Percentiles rank a stretch among this genome's conserved stretches.
Conservation (phyloP, 2,329 filamentous ascomycete genomes). For the Colletotrichum shisoi region DNA sequence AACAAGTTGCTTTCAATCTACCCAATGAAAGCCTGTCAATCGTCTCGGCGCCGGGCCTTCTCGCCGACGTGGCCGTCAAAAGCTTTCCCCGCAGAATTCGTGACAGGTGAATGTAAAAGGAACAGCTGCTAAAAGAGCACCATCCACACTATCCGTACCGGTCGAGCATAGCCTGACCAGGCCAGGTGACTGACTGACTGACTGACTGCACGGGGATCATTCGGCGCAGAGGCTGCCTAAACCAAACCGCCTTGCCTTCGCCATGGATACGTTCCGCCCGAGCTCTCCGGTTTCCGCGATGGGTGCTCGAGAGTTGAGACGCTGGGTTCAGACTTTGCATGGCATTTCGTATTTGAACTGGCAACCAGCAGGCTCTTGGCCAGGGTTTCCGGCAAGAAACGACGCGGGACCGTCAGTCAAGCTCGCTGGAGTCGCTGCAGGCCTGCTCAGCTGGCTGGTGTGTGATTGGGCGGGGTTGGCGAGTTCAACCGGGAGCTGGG, state of each 20-base stretch:
- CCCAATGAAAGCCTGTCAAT: not conserved
- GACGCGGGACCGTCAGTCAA: slow-evolving; percentile 16
- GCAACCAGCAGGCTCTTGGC: slow-evolving; percentile 3
- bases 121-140: not conserved
- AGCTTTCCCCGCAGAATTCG: not conserved
- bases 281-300: slow-evolving; percentile 31
- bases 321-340: slow-evolving; percentile 5
- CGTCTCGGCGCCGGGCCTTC: not conserved
- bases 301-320: slow-evolving; percentile 4
- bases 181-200: too few relatives aligned
- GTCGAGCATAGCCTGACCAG: slow-evolving; percentile 4
- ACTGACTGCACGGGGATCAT: not conserved
- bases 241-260: not conserved
- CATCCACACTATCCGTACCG: slow-evolving; percentile 1
- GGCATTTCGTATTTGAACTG: slow-evolving; percentile 1
- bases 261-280: slow-evolving; percentile 11
- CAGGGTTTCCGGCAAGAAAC: slow-evolving; percentile 4
- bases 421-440: not conserved
- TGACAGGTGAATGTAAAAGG: not conserved
- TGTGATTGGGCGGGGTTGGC: slow-evolving; percentile 32
- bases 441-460: slow-evolving; percentile 12
- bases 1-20: not conserved
- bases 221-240: slow-evolving; percentile 25
- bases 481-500: slow-evolving; percentile 27
- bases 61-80: not conserved